Evolutionary conservation across 2,329 filamentous ascomycete species (phyloP).

Genomic region (Penicillium fuscoglaucum): DNA sequence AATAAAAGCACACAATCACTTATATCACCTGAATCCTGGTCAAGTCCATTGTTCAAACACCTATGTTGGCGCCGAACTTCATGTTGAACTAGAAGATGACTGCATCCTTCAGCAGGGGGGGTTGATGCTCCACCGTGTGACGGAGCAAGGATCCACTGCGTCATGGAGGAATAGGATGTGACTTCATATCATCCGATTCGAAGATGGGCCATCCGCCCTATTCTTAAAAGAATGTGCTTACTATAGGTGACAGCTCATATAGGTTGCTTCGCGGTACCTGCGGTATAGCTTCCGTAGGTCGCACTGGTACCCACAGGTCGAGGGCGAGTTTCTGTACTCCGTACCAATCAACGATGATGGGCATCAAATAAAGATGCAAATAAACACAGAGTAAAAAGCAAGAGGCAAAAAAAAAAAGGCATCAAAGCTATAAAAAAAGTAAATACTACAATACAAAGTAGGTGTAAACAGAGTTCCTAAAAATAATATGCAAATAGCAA

Average conservation of each 20-base stretch:
- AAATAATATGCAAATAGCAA: neutral
- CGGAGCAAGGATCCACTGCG: conserved; percentile 1
- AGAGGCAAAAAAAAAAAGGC: neutral
- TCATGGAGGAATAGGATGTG: conserved; percentile 9
- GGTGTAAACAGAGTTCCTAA: neutral
- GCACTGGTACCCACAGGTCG: neutral
- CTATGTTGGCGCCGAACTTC: neutral
- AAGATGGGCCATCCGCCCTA: neutral
- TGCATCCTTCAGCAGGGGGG: conserved; percentile 9
- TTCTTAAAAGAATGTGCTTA: neutral
- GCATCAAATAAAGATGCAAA: neutral
- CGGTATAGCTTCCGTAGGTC: conserved; percentile 9
- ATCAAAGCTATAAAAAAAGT: neutral
- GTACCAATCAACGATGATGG: neutral
- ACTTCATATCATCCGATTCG: conserved; percentile 15
- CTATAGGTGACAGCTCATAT: conserved; percentile 5
- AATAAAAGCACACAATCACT: neutral
- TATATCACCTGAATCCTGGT: neutral
- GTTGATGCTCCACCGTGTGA: conserved; percentile 6
- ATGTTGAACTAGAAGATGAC: conserved; percentile 10
- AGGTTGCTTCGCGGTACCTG: conserved; percentile 9
- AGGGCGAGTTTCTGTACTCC: neutral
- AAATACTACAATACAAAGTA: neutral
- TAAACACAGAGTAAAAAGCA: neutral
- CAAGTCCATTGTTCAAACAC: neutral